These are phyloP conservation scores for Anastatica hierochuntica DNA, from an alignment of 345 rosid species.

Conservation along the genomic window DNA sequence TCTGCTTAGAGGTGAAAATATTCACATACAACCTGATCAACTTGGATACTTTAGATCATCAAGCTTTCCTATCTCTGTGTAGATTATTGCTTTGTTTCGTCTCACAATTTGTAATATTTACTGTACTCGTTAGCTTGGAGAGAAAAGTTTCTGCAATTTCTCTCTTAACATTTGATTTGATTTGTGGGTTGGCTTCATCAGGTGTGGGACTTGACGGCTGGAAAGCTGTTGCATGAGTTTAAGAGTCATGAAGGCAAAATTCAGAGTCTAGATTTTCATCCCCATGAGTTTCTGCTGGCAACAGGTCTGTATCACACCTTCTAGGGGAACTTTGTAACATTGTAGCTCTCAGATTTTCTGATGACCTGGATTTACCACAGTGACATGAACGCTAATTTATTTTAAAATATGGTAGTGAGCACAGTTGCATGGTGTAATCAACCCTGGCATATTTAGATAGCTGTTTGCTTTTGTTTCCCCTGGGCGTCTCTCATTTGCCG, in stretches of 20 bases:
- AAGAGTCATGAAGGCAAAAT: conserved; percentile 87
- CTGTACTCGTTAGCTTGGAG: background rate
- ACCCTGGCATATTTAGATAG: background rate
- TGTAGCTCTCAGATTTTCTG: background rate
- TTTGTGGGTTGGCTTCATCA: conserved; percentile 21
- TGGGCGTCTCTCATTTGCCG: background rate
- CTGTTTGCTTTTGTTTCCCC: background rate
- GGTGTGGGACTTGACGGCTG: conserved; percentile 99
- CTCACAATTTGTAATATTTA: conserved; percentile 1
- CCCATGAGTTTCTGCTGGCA: conserved; percentile 85
- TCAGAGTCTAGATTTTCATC: conserved; percentile 97
- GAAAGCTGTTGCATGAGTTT: conserved; percentile 93
- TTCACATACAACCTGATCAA: too few species aligned
- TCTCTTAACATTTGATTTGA: background rate
- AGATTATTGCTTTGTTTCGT: background rate
- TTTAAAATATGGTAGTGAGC: background rate
- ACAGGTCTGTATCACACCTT: conserved; percentile 49
- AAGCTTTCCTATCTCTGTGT: background rate
- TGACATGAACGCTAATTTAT: background rate
- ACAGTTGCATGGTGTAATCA: background rate
- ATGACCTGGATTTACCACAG: conserved; percentile 1
- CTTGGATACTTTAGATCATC: conserved; percentile 2
- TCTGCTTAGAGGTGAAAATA: too few species aligned
- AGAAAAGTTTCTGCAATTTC: background rate
- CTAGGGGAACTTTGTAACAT: background rate